These are phyloP conservation scores for Cladochytrium replicatum DNA, from an alignment of 192 early-diverging fungal species.

Conservation along the genomic window DNA sequence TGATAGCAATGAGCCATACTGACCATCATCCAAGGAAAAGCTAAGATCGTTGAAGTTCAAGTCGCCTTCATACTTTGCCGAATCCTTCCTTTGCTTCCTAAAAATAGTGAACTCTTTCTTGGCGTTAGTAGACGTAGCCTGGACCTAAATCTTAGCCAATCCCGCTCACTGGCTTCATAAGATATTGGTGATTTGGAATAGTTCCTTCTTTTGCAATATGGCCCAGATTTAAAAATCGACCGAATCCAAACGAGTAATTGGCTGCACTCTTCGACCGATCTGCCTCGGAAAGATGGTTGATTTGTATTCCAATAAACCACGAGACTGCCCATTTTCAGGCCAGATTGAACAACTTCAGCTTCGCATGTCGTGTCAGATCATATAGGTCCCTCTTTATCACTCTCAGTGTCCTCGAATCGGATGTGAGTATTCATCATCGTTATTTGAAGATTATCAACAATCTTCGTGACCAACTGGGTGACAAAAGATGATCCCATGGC, in stretches of 20 bases:
- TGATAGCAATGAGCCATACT: slow-evolving; percentile 71
- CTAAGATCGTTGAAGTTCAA: slow-evolving; percentile 7
- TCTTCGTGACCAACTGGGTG: slow-evolving; percentile 81
- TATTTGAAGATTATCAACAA: slow-evolving; percentile 93
- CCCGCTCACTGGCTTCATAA: too few species aligned
- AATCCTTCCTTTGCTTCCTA: neutral
- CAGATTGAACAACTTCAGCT: neutral
- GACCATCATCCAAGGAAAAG: slow-evolving; percentile 79
- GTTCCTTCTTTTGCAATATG: too few species aligned
- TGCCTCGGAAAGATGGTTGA: slow-evolving; percentile 45
- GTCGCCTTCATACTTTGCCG: slow-evolving; percentile 3
- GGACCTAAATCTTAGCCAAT: too few species aligned
- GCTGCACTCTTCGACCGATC: slow-evolving; percentile 36
- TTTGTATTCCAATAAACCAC: slow-evolving; percentile 87
- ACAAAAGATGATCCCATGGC: slow-evolving; percentile 76
- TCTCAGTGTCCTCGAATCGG: slow-evolving; percentile 82
- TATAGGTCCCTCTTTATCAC: slow-evolving; percentile 42
- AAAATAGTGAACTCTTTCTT: too few species aligned
- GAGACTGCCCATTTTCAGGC: slow-evolving; percentile 56
- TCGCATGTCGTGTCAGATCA: neutral
- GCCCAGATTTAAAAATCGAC: too few species aligned
- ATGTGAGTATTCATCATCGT: slow-evolving; percentile 93
- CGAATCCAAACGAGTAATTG: too few species aligned
- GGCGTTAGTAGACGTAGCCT: too few species aligned
- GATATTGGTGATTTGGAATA: too few species aligned